Conservation (phyloP, 2,329 filamentous ascomycete species). For the Cercospora beticola region DNA sequence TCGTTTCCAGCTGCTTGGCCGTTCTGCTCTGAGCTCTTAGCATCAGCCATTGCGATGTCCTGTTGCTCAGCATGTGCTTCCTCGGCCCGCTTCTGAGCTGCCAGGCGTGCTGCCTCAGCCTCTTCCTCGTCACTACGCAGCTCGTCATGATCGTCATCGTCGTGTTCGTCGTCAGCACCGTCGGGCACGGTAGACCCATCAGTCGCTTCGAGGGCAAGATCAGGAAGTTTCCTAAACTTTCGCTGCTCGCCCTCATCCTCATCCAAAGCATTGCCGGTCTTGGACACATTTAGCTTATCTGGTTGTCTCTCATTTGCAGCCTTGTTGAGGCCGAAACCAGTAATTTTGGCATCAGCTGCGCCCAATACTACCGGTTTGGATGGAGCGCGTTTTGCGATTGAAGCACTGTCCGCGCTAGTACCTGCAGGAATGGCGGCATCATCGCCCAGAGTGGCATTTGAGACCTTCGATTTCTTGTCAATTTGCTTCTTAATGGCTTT, state of each 20-base stretch:
- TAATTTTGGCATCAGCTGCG: conserved; percentile 60
- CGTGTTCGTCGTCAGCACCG: conserved; percentile 56
- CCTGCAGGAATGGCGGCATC: conserved; percentile 51
- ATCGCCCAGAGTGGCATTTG: conserved; percentile 56
- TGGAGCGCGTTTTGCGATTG: conserved; percentile 42
- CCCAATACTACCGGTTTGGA: conserved; percentile 6
- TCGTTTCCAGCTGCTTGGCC: conserved; percentile 20
- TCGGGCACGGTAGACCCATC: conserved; percentile 46
- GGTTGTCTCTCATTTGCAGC: conserved; percentile 57
- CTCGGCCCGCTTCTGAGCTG: conserved; percentile 70
- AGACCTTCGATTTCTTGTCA: conserved; percentile 50
- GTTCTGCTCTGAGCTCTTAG: conserved; percentile 28
- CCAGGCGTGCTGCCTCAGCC: conserved; percentile 79
- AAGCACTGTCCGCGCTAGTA: conserved; percentile 29
- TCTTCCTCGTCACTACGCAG: conserved; percentile 83
- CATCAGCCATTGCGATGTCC: conserved; percentile 50
- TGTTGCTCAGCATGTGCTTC: conserved; percentile 45
- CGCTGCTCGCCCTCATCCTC: conserved; percentile 84
- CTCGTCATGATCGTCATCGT: conserved; percentile 63
- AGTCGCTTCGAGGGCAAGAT: conserved; percentile 61
- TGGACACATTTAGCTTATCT: conserved; percentile 64
- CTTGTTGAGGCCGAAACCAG: conserved; percentile 80
- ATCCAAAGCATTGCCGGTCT: conserved; percentile 72
- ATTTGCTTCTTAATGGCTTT: conserved; percentile 83
- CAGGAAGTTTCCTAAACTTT: conserved; percentile 87